Base-by-base conservation (phyloP, 441 rosid species). In the Corymbia calophylla region DNA sequence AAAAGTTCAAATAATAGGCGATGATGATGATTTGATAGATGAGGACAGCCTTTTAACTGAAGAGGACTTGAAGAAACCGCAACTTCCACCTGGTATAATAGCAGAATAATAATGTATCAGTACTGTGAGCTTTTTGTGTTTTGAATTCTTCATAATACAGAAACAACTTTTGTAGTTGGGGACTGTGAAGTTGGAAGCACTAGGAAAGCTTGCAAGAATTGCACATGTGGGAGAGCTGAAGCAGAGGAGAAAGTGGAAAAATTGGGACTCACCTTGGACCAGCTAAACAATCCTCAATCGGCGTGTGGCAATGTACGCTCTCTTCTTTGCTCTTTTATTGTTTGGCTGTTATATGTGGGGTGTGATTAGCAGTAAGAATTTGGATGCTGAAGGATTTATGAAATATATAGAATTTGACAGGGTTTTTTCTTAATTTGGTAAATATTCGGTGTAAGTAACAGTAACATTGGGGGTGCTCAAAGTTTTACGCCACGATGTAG, bases 201-300 rank as follows among this genome's bases (percentile, higher is more conserved):
- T 25, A 96, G 96, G 93, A 98, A 97, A 93, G 99, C 99, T 89
- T 98, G 99, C 96, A 97, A 96, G 93, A 98, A 96, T 92, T 98
- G 99, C 87, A 93, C 93, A 1, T 97, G 99, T 88, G 99, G 99
- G 23, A 95, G 99, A 93, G 99, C 99, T 54, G 99, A 98, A 93
- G 95, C 86, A 53, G 99, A 98, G 93, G 98, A 95, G 94, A 96
- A 94, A 90, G 99, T 96, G 68, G 91, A 93, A 88, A 96, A 95
- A 94, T 89, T 96, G 62, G 99, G 94, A 13, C 92, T 94, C 88
- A 94, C 97, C 10, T 92, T 91, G 91, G 99, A 98, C 90, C 98
- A 97, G 88, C 88, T 97, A 86, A 91, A 93, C 88, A 98, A 96
- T 91, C 99, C 99, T 90, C 98, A 96, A 81, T 98, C 99, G 53